A percentile compares a stretch with the other conserved stretches of the same genome.
These are phyloP conservation scores for Dictyostelium purpureum DNA, from an alignment of 78 protist genomes.

Conservation along the genomic window DNA sequence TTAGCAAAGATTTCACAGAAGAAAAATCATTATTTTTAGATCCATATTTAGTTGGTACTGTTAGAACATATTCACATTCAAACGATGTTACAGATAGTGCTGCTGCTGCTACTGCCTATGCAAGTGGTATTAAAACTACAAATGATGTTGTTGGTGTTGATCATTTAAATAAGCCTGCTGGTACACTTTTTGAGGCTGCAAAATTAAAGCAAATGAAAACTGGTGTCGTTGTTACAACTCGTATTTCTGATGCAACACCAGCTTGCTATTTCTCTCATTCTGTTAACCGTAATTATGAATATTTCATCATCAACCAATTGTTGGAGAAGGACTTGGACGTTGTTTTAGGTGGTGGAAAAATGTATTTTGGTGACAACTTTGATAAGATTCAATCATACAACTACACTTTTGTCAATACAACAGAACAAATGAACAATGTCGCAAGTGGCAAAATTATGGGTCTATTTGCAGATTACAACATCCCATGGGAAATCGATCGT, in stretches of 20 bases:
- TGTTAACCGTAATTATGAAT: background rate
- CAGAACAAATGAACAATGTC: constrained; percentile 1
- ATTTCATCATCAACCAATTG: constrained; percentile 69
- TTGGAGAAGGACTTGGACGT: constrained; percentile 12
- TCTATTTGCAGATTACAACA: constrained; percentile 17
- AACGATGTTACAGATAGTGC: constrained; percentile 84
- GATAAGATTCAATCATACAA: background rate
- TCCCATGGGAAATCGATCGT: constrained; percentile 76
- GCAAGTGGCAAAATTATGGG: constrained; percentile 36
- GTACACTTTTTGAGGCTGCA: constrained; percentile 85
- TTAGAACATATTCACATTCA: constrained; percentile 5
- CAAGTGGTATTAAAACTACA: constrained; percentile 72
- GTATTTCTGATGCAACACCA: constrained; percentile 89
- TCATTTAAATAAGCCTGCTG: constrained; percentile 32
- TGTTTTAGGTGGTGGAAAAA: constrained; percentile 41
- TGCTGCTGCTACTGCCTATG: constrained; percentile 89
- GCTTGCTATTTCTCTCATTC: constrained; percentile 66
- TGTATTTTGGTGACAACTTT: background rate
- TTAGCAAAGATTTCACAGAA: background rate
- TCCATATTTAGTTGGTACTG: constrained; percentile 35
- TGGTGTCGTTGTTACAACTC: constrained; percentile 80
- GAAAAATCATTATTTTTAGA: constrained; percentile 15
- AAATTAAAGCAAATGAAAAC: constrained; percentile 44
- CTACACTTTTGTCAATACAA: background rate
- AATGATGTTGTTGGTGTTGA: constrained; percentile 84